Percentiles rank a stretch among this genome's conserved stretches.
Conservation (phyloP, 2,329 filamentous ascomycete species). For the Aspergillus sp. region DNA sequence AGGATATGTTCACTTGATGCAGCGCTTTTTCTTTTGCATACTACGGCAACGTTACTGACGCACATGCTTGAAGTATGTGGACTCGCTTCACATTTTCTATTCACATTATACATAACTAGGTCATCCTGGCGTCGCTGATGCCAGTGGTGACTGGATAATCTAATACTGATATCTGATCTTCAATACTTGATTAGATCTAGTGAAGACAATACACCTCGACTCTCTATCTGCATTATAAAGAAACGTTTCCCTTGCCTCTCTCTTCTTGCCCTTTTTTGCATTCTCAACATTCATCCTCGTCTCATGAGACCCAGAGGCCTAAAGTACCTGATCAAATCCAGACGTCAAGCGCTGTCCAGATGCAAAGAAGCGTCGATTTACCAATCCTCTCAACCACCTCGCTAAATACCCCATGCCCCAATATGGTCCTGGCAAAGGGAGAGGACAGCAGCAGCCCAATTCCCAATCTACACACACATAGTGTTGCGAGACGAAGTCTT, state of each 20-base stretch:
- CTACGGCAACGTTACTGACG: too few relatives aligned
- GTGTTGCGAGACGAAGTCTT: too few relatives aligned
- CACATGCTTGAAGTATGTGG: too few relatives aligned
- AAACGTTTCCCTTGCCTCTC: neutral
- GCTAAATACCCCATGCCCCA: too few relatives aligned
- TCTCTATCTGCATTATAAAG: neutral
- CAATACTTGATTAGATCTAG: neutral
- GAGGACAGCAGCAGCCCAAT: too few relatives aligned
- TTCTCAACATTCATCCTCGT: neutral
- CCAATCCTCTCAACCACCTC: too few relatives aligned
- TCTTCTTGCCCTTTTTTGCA: neutral
- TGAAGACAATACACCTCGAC: neutral
- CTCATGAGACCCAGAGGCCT: too few relatives aligned
- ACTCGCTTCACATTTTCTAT: neutral
- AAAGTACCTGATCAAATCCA: too few relatives aligned
- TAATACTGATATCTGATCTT: neutral
- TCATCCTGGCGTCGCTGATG: neutral
- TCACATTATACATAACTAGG: neutral
- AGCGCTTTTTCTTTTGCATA: neutral
- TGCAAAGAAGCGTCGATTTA: too few relatives aligned
- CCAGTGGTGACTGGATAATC: neutral
- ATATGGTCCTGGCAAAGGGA: too few relatives aligned
- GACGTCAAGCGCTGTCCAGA: too few relatives aligned
- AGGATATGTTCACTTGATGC: slow-evolving; percentile 69
- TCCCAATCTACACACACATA: too few relatives aligned